Conservation (phyloP, 2,329 filamentous ascomycete genomes). For the Aspergillus sp. region DNA sequence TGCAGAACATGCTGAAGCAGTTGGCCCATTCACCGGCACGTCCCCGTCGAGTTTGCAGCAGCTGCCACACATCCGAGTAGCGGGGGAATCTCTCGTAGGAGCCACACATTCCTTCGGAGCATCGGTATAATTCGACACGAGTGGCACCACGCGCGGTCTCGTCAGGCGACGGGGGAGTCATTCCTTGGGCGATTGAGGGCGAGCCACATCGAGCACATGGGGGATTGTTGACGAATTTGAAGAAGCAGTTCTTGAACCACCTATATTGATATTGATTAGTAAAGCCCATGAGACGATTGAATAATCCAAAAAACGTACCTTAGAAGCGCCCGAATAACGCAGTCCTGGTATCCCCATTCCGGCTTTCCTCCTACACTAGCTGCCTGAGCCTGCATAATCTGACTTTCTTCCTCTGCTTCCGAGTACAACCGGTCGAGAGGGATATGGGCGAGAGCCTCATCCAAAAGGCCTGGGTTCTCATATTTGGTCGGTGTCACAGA, state of each 20-base stretch:
- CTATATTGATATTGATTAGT: constrained; percentile 45
- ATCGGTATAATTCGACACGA: constrained; percentile 86
- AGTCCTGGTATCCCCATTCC: constrained; percentile 97
- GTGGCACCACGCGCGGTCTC: constrained; percentile 86
- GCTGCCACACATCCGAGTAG: constrained; percentile 91
- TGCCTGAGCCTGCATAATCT: constrained; percentile 83
- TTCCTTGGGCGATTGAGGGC: constrained; percentile 79
- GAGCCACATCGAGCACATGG: constrained; percentile 78
- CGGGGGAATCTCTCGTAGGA: constrained; percentile 87
- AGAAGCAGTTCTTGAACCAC: constrained; percentile 96
- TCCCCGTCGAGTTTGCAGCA: constrained; percentile 82
- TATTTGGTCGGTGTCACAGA: constrained; percentile 90
- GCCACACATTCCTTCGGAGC: constrained; percentile 73
- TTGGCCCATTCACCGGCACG: constrained; percentile 96
- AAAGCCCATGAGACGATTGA: constrained; percentile 6
- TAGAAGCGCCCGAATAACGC: constrained; percentile 83
- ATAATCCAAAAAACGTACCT: constrained; percentile 57
- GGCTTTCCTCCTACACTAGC: constrained; percentile 82
- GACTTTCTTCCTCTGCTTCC: constrained; percentile 90
- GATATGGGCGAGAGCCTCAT: constrained; percentile 84
- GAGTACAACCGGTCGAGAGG: constrained; percentile 89
- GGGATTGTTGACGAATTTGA: constrained; percentile 96
- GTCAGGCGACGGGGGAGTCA: constrained; percentile 81
- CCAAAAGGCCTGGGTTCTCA: constrained; percentile 91
- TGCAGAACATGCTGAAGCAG: constrained; percentile 97